Evolutionary conservation across 805 yeast species (phyloP).

Genomic region (Starmerella apicola): DNA sequence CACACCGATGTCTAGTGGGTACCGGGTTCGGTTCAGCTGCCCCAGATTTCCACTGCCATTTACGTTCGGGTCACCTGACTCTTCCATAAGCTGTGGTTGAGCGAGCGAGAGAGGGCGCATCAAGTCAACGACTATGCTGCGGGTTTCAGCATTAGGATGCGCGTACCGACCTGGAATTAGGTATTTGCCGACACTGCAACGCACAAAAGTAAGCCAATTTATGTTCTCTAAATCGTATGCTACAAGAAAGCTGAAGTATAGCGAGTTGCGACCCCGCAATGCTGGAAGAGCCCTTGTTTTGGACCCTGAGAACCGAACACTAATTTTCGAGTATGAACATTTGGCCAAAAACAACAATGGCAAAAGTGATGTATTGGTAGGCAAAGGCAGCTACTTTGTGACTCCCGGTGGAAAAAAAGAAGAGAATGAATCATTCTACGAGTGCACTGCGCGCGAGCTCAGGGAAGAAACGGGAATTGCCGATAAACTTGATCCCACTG

Average conservation of each 20-base stretch:
- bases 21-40: too few relatives aligned
- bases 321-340: slow-evolving; percentile 16
- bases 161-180: too few relatives aligned
- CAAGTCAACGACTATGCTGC: too few relatives aligned
- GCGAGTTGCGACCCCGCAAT: slow-evolving; percentile 5
- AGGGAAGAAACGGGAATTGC: slow-evolving; percentile 19
- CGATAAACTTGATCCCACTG: neutral
- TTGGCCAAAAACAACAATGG: neutral
- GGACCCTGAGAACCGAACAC: slow-evolving; percentile 7
- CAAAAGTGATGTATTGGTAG: slow-evolving; percentile 7
- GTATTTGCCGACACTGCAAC: neutral
- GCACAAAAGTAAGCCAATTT: too few relatives aligned
- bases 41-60: too few relatives aligned
- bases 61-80: too few relatives aligned
- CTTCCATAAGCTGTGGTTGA: too few relatives aligned
- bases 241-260: neutral
- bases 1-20: too few relatives aligned
- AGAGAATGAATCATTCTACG: slow-evolving; percentile 11
- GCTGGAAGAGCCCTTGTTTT: slow-evolving; percentile 17
- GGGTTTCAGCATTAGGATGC: too few relatives aligned
- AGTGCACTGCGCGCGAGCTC: slow-evolving; percentile 16
- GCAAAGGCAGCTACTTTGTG: slow-evolving; percentile 17
- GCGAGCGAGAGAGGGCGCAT: too few relatives aligned
- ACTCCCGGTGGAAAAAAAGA: slow-evolving; percentile 16
- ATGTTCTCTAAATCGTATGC: too few relatives aligned